phyloP scores from a whole-genome alignment of 2,329 filamentous ascomycete genomes.

The Ceratocystis ficicola region DNA sequence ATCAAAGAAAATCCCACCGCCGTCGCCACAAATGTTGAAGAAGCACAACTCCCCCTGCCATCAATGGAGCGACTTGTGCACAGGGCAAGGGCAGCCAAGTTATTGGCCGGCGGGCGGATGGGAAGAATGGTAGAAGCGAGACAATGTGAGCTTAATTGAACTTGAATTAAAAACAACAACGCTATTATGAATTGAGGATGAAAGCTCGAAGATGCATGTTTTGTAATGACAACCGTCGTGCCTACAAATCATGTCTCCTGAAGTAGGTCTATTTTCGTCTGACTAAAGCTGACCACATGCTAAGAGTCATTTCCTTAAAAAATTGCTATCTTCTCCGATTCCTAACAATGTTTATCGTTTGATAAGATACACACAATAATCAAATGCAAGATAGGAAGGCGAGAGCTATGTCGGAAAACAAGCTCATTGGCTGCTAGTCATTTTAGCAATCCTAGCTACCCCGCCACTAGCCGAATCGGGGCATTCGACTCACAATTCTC shows the following conservation, averaged over 20 bases:
- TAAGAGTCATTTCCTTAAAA: constrained; percentile 4
- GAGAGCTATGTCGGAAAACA: background rate
- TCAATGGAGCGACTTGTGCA: background rate
- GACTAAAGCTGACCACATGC: background rate
- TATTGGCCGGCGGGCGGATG: background rate
- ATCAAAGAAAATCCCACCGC: background rate
- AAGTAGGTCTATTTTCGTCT: background rate
- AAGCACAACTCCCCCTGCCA: constrained; percentile 5
- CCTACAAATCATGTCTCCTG: no score
- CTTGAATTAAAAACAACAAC: background rate
- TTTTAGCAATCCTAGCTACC: constrained; percentile 17
- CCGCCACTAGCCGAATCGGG: constrained; percentile 18
- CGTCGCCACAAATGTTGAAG: constrained; percentile 1
- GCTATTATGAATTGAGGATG: no score
- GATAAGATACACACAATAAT: constrained; percentile 11
- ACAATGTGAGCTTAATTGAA: constrained; percentile 9
- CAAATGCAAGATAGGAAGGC: background rate
- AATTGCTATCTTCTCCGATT: background rate
- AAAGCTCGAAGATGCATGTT: no score
- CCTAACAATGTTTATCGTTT: background rate
- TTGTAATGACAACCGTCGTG: no score
- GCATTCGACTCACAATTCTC: constrained; percentile 17
- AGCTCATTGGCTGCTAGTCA: constrained; percentile 8
- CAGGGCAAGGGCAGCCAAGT: constrained; percentile 8
- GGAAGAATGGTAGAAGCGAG: background rate